A percentile compares a stretch with the other conserved stretches of the same genome.
phyloP scores from a whole-genome alignment of 768 basidiomycete species.

The Amanita exitialis region DNA sequence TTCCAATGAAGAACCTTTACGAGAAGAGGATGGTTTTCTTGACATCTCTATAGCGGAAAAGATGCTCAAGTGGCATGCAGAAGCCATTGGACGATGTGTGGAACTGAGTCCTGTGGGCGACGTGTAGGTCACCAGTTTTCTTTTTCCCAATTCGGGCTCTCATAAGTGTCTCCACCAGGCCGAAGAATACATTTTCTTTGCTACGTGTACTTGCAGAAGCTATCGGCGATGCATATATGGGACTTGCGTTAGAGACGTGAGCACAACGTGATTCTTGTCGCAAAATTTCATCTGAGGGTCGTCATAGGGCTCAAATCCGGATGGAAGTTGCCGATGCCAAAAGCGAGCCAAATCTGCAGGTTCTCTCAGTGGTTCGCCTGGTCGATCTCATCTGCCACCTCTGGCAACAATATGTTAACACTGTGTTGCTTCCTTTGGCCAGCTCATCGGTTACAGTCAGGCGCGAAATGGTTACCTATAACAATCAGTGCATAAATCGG shows the following conservation, averaged over 20 bases:
- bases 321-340: slow-evolving; percentile 69
- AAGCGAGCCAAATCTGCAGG: slow-evolving; percentile 68
- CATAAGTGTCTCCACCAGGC: slow-evolving; percentile 32
- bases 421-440: slow-evolving; percentile 82
- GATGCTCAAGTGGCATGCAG: slow-evolving; percentile 97
- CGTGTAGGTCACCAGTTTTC: slow-evolving; percentile 49
- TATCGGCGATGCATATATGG: slow-evolving; percentile 76
- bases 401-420: slow-evolving; percentile 94
- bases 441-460: slow-evolving; percentile 78
- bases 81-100: slow-evolving; percentile 89
- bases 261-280: slow-evolving; percentile 24
- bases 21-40: slow-evolving; percentile 77
- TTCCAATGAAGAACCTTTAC: slow-evolving; percentile 54
- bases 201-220: slow-evolving; percentile 81
- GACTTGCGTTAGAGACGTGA: slow-evolving; percentile 88
- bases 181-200: slow-evolving; percentile 81
- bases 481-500: slow-evolving; percentile 77
- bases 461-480: slow-evolving; percentile 88
- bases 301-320: slow-evolving; percentile 52
- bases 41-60: slow-evolving; percentile 72
- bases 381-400: slow-evolving; percentile 89
- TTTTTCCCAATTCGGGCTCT: neutral
- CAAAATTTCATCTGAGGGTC: slow-evolving; percentile 5
- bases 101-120: slow-evolving; percentile 79
- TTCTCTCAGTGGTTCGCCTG: slow-evolving; percentile 51